phyloP scores from a whole-genome alignment of 805 yeast genomes.

The Metschnikowia henanensis region DNA sequence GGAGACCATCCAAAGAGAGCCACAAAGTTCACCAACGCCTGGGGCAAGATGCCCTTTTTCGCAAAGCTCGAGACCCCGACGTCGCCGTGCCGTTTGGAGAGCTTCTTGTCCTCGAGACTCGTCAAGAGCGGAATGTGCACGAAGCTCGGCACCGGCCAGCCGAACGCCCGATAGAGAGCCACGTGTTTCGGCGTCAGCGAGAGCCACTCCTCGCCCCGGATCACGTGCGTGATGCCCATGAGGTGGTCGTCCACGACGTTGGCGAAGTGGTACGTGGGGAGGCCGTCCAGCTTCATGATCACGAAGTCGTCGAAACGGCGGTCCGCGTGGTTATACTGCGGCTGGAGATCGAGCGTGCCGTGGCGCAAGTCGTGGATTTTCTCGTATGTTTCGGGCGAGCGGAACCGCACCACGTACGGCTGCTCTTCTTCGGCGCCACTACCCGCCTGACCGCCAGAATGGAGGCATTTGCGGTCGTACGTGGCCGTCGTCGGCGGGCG shows the following conservation, averaged over 20 bases:
- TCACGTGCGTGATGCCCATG: slow-evolving; percentile 91
- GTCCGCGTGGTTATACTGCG: slow-evolving; percentile 70
- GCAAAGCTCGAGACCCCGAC: slow-evolving; percentile 63
- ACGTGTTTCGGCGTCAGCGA: slow-evolving; percentile 95
- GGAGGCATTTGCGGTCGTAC: slow-evolving; percentile 79
- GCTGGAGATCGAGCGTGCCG: slow-evolving; percentile 74
- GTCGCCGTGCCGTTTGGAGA: slow-evolving; percentile 86
- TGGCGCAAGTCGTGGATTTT: slow-evolving; percentile 72
- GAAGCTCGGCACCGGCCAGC: slow-evolving; percentile 79
- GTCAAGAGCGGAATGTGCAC: slow-evolving; percentile 92
- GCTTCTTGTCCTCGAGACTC: slow-evolving; percentile 66
- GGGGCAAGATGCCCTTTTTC: slow-evolving; percentile 71
- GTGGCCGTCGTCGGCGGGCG: slow-evolving; percentile 91
- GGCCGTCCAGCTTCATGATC: slow-evolving; percentile 85
- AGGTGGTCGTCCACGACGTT: slow-evolving; percentile 93
- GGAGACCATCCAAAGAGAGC: slow-evolving; percentile 97
- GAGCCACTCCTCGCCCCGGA: slow-evolving; percentile 98
- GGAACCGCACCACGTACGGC: slow-evolving; percentile 66
- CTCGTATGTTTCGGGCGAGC: slow-evolving; percentile 72
- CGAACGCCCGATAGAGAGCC: slow-evolving; percentile 81
- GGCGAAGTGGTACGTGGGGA: slow-evolving; percentile 97
- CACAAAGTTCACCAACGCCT: slow-evolving; percentile 82
- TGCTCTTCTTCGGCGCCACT: slow-evolving; percentile 16
- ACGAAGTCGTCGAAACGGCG: slow-evolving; percentile 88
- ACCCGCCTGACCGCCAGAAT: slow-evolving; percentile 39